Conservation (phyloP, 352 stramenopile species). For the Pythium brassicae region DNA sequence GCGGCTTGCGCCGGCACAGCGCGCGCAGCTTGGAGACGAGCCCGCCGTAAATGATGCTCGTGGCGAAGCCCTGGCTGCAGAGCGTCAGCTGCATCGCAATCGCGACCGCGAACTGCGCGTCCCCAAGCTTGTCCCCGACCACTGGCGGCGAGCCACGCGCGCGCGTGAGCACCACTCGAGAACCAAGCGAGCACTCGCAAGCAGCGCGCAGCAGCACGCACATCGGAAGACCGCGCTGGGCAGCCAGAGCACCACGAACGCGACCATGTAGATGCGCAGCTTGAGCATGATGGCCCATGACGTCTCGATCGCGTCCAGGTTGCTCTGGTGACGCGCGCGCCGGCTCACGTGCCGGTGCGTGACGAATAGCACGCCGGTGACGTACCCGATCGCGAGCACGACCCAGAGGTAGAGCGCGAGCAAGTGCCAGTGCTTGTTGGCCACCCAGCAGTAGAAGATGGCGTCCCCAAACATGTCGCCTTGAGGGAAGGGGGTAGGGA, state of each 20-base stretch:
- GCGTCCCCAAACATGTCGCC: conserved; percentile 29
- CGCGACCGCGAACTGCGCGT: conserved; percentile 41
- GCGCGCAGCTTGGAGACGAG: conserved; percentile 34
- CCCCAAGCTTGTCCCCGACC: conserved; percentile 35
- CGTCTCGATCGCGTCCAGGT: conserved; percentile 63
- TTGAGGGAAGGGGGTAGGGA: not conserved
- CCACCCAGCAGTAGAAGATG: conserved; percentile 80
- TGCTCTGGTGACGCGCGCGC: conserved; percentile 34
- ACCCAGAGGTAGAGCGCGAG: conserved; percentile 66
- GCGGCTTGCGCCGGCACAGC: conserved; percentile 21
- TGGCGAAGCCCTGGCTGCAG: conserved; percentile 58
- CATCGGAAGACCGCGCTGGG: conserved; percentile 58
- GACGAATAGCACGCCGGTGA: conserved; percentile 57
- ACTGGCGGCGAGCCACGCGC: conserved; percentile 26
- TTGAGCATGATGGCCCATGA: conserved; percentile 55
- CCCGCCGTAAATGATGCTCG: conserved; percentile 60
- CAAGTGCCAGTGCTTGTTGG: conserved; percentile 39
- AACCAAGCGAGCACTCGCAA: not conserved
- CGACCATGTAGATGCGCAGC: conserved; percentile 66
- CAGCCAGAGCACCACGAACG: conserved; percentile 67
- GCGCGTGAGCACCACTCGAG: not conserved
- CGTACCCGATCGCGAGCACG: conserved; percentile 54
- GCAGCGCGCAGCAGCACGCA: conserved; percentile 18
- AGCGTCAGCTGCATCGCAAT: conserved; percentile 65
- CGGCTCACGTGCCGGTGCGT: conserved; percentile 53